Evolutionary conservation across 129 eudicot species (phyloP), one percentile per base, ranked within the genome.

Genomic region (Erigeron canadensis): DNA sequence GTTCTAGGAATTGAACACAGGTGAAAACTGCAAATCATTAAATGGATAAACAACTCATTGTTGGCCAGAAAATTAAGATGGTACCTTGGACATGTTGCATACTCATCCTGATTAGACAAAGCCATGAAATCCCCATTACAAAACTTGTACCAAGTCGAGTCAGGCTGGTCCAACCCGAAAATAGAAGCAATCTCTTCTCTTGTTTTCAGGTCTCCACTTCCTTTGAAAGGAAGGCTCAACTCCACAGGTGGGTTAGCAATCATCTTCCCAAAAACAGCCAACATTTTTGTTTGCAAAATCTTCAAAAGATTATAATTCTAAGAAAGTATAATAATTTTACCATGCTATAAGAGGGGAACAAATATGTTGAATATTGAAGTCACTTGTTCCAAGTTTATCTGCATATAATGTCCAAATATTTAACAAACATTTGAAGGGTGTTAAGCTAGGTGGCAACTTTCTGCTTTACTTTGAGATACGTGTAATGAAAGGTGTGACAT

Each of bases 121-220:
- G 86, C 86, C 84, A 83, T 66, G 79, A 86, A 80, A 70, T 81
- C 83, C 58, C 73, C 86, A 72, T 78, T 75, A 47, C 74, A 41
- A 46, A 83, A 75, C 77, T 53, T 72, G 76, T 71, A 81, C 61
- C 76, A 60, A 0, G 82, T 83, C 7, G 75, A 71, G 57, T 75
- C 82, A 5, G 81, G 69, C 73, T 67, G 67, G 69, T 74, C 65
- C 19, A 73, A 79, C 23, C 68, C 37, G 56, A 83, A 64, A 44
- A 54, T 50, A 70, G 55, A 69, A 34, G 74, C 84, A 60, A 81
- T 38, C 37, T 84, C 75, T 42, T 84, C 76, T 48, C 63, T 68
- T 17, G 81, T 37, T 61, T 67, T 70, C 72, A 37, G 41, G 67
- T 43, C 37, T n/a, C 65, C 76, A 39, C 40, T 50, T 44, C 70